phyloP scores from a whole-genome alignment of 2,329 filamentous ascomycete genomes.

The Fusarium sarcochroum region DNA sequence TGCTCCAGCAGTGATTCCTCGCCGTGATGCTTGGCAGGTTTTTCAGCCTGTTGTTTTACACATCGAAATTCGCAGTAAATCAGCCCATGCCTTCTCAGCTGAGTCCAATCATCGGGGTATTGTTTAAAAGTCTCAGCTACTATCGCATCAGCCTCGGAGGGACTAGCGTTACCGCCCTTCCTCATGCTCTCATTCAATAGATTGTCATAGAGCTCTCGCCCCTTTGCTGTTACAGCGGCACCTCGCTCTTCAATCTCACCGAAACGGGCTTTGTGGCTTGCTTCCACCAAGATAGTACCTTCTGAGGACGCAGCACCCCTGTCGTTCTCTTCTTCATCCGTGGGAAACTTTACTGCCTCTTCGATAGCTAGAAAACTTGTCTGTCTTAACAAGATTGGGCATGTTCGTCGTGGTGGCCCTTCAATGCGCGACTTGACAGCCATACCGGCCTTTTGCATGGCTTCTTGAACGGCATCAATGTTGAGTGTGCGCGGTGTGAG shows the following conservation, averaged over 20 bases:
- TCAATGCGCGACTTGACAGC: constrained; percentile 62
- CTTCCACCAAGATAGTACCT: too few species aligned
- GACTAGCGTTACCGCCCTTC: too few species aligned
- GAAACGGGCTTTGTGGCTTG: constrained; percentile 52
- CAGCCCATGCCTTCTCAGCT: too few species aligned
- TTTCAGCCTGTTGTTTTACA: too few species aligned
- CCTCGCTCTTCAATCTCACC: constrained; percentile 68
- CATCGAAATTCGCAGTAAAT: too few species aligned
- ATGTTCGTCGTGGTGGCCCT: constrained; percentile 60
- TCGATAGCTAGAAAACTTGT: constrained; percentile 67
- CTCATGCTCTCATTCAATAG: constrained; percentile 52
- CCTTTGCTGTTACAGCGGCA: constrained; percentile 61
- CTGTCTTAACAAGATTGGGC: constrained; percentile 63
- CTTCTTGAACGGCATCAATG: constrained; percentile 61
- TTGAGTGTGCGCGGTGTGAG: constrained; percentile 65
- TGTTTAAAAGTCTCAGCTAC: too few species aligned
- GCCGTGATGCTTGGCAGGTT: too few species aligned
- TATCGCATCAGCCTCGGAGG: too few species aligned
- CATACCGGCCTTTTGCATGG: constrained; percentile 53
- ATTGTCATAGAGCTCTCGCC: constrained; percentile 61
- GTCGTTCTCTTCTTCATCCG: constrained; percentile 5
- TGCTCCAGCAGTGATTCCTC: constrained; percentile 30
- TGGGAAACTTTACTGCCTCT: constrained; percentile 59
- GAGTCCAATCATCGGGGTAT: too few species aligned
- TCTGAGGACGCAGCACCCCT: constrained; percentile 49